Percentiles rank a stretch among this genome's conserved stretches.
phyloP scores from a whole-genome alignment of 164 flowering plant species.

The Cinnamomum chago region DNA sequence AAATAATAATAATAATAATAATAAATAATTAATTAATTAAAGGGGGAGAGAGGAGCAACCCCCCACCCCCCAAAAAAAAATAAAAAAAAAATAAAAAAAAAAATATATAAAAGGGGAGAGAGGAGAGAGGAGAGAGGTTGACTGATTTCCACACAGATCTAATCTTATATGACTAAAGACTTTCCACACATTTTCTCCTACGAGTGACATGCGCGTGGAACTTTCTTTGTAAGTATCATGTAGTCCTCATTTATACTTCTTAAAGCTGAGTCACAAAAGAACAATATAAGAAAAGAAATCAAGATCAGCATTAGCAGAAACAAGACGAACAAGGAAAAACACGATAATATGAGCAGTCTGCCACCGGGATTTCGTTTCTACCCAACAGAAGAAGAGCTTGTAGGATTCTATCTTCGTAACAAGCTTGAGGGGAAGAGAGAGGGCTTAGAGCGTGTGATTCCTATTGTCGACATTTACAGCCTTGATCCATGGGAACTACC shows the following conservation, averaged over 20 bases:
- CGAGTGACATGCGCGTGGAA: not conserved
- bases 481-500: constrained; percentile 50
- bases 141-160: no score
- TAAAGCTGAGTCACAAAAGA: no score
- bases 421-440: constrained; percentile 33
- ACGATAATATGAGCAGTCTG: not conserved
- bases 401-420: constrained; percentile 45
- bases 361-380: constrained; percentile 49
- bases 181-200: not conserved
- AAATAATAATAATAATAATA: no score
- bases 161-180: no score
- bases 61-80: no score
- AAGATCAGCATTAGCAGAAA: not conserved
- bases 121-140: no score
- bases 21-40: no score
- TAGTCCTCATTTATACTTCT: not conserved
- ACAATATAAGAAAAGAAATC: no score
- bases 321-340: not conserved
- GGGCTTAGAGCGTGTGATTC: constrained; percentile 34
- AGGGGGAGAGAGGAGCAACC: no score
- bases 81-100: no score
- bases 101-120: no score
- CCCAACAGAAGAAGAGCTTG: constrained; percentile 66
- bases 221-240: not conserved
- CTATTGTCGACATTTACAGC: constrained; percentile 32